These are phyloP conservation scores for Apiospora koreana DNA, from an alignment of 2,329 filamentous ascomycete species.

Conservation along the genomic window DNA sequence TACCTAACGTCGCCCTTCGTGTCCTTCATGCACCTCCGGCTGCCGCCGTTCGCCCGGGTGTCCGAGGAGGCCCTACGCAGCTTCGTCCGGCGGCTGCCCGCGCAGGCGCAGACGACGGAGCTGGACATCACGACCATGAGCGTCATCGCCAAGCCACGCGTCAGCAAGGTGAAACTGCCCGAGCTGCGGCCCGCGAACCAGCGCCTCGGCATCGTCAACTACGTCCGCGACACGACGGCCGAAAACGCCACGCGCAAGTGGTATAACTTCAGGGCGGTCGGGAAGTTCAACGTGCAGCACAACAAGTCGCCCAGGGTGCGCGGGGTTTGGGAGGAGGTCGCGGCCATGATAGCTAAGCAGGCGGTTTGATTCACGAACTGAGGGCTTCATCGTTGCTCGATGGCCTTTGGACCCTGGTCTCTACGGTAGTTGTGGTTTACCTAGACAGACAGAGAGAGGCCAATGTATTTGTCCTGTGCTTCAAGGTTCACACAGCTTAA, in stretches of 20 bases:
- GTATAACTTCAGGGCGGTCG: slow-evolving; percentile 39
- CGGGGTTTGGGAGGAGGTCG: slow-evolving; percentile 40
- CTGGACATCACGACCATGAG: slow-evolving; percentile 59
- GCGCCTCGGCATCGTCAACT: slow-evolving; percentile 41
- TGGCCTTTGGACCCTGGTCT: background rate
- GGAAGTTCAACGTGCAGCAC: slow-evolving; percentile 35
- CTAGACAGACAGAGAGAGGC: background rate
- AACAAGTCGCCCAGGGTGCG: slow-evolving; percentile 28
- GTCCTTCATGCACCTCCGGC: slow-evolving; percentile 67
- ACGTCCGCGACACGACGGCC: slow-evolving; percentile 31
- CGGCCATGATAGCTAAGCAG: slow-evolving; percentile 25
- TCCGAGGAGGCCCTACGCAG: slow-evolving; percentile 57
- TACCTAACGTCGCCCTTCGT: slow-evolving; percentile 72
- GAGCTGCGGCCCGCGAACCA: slow-evolving; percentile 34
- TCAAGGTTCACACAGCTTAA: too few relatives aligned
- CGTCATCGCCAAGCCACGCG: slow-evolving; percentile 53
- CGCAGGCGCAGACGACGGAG: slow-evolving; percentile 33
- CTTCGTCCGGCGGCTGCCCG: slow-evolving; percentile 50
- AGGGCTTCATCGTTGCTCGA: background rate
- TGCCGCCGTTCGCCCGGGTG: slow-evolving; percentile 65
- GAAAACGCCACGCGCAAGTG: slow-evolving; percentile 33
- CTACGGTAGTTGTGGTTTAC: background rate
- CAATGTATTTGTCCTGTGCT: background rate
- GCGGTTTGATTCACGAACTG: background rate
- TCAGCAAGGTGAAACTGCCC: slow-evolving; percentile 33